These are phyloP conservation scores for Protomyces gravidus DNA, from an alignment of 1,139 yeast genomes.

Conservation along the genomic window DNA sequence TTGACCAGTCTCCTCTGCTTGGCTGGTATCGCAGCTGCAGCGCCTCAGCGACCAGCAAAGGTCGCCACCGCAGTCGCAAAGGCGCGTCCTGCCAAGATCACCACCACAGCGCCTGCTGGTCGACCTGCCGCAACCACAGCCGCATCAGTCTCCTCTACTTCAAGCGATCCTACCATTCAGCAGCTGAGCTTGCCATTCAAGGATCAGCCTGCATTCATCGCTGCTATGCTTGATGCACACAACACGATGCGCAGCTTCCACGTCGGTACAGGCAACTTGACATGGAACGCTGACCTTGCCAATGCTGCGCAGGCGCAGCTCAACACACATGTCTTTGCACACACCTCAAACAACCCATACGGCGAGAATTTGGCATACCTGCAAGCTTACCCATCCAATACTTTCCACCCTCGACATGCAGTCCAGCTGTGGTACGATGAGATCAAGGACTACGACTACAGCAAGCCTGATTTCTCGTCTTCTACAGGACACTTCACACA, in stretches of 20 bases:
- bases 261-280: constrained; percentile 48
- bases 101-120: neutral
- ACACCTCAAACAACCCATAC: constrained; percentile 65
- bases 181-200: constrained; percentile 34
- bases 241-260: constrained; percentile 59
- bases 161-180: constrained; percentile 31
- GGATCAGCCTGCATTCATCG: constrained; percentile 35
- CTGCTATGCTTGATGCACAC: constrained; percentile 50
- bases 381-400: constrained; percentile 9
- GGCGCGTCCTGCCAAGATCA: neutral
- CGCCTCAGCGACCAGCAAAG: neutral
- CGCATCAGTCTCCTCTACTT: constrained; percentile 19
- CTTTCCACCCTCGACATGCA: constrained; percentile 46
- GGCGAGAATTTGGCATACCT: constrained; percentile 76
- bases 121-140: neutral
- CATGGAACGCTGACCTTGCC: constrained; percentile 58
- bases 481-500: constrained; percentile 64
- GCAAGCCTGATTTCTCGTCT: constrained; percentile 41
- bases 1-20: neutral
- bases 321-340: constrained; percentile 61
- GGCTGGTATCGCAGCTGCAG: neutral
- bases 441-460: constrained; percentile 52
- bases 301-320: constrained; percentile 57
- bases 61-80: neutral
- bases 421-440: constrained; percentile 75